Evolutionary conservation across 306 rosid genomes (phyloP).

Genomic region (Spatholobus suberectus): DNA sequence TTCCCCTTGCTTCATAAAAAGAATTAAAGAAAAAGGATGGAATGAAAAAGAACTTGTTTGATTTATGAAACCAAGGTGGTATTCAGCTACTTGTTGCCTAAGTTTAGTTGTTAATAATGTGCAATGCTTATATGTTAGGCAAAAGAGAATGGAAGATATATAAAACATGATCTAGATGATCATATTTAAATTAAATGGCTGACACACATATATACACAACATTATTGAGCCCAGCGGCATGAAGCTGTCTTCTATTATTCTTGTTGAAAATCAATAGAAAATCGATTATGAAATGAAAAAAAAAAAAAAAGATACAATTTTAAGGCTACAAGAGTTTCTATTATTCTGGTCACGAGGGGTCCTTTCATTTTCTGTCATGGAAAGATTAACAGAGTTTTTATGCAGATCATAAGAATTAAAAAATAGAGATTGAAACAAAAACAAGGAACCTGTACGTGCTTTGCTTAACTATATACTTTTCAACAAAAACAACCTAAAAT

Average conservation of each 20-base stretch:
- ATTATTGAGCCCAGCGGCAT: conserved; percentile 31
- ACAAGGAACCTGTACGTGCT: conserved; percentile 38
- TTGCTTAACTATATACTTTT: conserved; percentile 35
- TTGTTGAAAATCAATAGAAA: conserved; percentile 36
- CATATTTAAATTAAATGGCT: background rate
- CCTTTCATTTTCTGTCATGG: background rate
- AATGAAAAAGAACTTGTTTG: conserved; percentile 24
- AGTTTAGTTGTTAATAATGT: conserved; percentile 39
- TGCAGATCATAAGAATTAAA: conserved; percentile 14
- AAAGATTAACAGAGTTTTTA: background rate
- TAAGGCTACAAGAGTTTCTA: background rate
- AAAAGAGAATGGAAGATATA: conserved; percentile 8
- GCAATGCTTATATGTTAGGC: conserved; percentile 20
- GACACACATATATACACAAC: background rate
- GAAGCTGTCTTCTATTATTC: conserved; percentile 34
- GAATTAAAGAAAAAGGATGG: background rate
- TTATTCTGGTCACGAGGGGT: background rate
- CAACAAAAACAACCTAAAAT: conserved; percentile 37
- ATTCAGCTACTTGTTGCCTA: conserved; percentile 37
- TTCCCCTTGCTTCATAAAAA: background rate
- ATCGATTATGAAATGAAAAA: background rate
- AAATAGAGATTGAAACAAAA: conserved; percentile 30
- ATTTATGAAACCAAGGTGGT: conserved; percentile 44
- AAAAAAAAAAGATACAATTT: background rate
- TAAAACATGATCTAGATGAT: conserved; percentile 4